Evolutionary conservation across 108 stramenopile species (phyloP).

Genomic region (Cyclotella baltica): DNA sequence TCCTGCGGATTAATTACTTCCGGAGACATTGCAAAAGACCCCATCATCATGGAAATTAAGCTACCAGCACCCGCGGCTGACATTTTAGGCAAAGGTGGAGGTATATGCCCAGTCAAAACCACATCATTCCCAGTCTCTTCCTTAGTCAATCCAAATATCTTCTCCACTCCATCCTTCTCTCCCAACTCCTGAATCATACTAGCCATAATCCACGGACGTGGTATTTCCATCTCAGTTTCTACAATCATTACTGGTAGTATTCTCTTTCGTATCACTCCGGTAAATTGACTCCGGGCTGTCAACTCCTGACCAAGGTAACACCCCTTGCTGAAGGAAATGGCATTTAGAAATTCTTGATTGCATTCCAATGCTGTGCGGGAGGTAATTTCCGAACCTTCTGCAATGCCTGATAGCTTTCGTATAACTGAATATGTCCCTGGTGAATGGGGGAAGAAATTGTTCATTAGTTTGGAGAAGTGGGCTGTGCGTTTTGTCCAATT

Average conservation of each 20-base stretch:
- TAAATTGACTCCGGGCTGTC: constrained; percentile 94
- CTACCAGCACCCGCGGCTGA: constrained; percentile 73
- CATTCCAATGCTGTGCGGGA: constrained; percentile 89
- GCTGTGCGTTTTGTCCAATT: constrained; percentile 13
- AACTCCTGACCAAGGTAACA: constrained; percentile 99
- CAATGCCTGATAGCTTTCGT: constrained; percentile 80
- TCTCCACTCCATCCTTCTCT: constrained; percentile 43
- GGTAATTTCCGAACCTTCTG: constrained; percentile 84
- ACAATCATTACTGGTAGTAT: constrained; percentile 86
- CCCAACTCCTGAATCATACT: constrained; percentile 65
- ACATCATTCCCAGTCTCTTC: constrained; percentile 23
- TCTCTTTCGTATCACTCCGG: constrained; percentile 93
- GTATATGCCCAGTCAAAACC: constrained; percentile 40
- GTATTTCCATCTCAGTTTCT: constrained; percentile 75
- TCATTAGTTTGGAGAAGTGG: constrained; percentile 58
- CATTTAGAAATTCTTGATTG: constrained; percentile 93
- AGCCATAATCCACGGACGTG: constrained; percentile 81
- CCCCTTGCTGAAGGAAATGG: constrained; percentile 93
- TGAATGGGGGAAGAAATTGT: constrained; percentile 58
- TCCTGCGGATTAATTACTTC: constrained; percentile 24
- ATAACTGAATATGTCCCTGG: constrained; percentile 76
- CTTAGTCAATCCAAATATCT: constrained; percentile 38
- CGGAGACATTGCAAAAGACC: constrained; percentile 34
- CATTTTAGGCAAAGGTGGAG: constrained; percentile 71
- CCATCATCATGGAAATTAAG: constrained; percentile 78